phyloP scores from a whole-genome alignment of 2,329 filamentous ascomycete species.

The Scedosporium aurantiacum region DNA sequence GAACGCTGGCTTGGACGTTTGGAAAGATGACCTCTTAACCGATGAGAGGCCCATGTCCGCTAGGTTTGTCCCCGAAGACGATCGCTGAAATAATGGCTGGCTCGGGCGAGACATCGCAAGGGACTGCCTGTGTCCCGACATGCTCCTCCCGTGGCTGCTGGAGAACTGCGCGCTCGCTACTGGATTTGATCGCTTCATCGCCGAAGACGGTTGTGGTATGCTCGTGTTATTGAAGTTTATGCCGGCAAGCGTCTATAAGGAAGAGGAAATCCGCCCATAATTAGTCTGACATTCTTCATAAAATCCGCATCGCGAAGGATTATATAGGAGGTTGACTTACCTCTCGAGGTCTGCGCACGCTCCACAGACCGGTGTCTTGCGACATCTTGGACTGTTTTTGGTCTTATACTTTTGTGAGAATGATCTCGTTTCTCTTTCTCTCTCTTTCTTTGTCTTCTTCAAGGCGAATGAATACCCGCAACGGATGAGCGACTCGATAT shows the following conservation, averaged over 20 bases:
- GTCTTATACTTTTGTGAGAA: too few relatives aligned
- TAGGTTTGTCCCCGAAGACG: constrained; percentile 72
- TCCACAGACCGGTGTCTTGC: constrained; percentile 80
- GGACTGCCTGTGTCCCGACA: constrained; percentile 75
- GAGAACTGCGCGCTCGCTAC: constrained; percentile 56
- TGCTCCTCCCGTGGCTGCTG: constrained; percentile 63
- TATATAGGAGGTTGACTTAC: constrained; percentile 35
- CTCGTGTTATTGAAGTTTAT: constrained; percentile 66
- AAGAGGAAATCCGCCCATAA: background rate
- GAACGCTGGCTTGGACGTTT: constrained; percentile 57
- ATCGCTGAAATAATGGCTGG: constrained; percentile 77
- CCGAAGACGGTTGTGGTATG: constrained; percentile 83
- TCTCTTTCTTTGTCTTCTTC: background rate
- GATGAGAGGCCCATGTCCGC: constrained; percentile 73
- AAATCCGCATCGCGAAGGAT: too few relatives aligned
- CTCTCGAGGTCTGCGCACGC: constrained; percentile 83
- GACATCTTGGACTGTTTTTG: constrained; percentile 47
- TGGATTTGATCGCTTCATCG: constrained; percentile 86
- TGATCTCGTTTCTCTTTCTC: background rate
- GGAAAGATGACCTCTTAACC: constrained; percentile 71
- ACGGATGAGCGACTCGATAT: too few relatives aligned
- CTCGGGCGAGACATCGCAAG: constrained; percentile 74
- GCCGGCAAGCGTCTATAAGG: constrained; percentile 66
- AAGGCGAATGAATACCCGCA: too few relatives aligned
- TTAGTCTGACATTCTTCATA: too few relatives aligned